Evolutionary conservation across 352 stramenopile genomes (phyloP), one percentile per base, ranked within the genome.

Genomic region (Elongisporangium senticosum): DNA sequence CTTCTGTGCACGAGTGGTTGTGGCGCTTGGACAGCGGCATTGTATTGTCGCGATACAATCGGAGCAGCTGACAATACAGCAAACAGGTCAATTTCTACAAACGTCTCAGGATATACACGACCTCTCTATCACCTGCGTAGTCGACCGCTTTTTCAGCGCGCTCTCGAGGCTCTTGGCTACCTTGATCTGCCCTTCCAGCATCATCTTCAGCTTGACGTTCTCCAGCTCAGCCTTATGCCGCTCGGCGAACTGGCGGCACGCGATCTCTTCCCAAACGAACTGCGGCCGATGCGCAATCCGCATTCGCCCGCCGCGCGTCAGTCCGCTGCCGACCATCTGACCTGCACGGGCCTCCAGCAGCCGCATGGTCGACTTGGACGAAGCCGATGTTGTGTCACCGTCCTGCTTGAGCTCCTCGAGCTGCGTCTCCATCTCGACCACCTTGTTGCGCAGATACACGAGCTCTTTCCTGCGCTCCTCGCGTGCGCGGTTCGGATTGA

Each of bases 191-290:
- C 56, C 71, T 43, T 81, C 63, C 26, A 82, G 62, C 52, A 73
- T 69, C 26, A 76, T 67, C 1, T 63, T 61, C 40, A 86, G 62
- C 56, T 82, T 81, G 1, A 57, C 39, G 51, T 86, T 86, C 57
- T 86, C 69, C 49, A 80, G 55, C 19, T 75, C 65, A 2, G 72
- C 62, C 40, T 70, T 72, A 1, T 64, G 52, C 47, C 70, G 72
- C 33, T 71, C 69, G 15, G 72, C 65, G 20, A 59, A 56, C 51
- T 83, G 73, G 2, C 65, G 59, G 58, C 70, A 74, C 3, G 74
- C 73, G n/a, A 75, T 77, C 0, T 56, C 56, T 53, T 72, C 65
- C 74, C 74, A 84, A 0, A 78, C 11, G 13, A 43, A 43, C 33
- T 43, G 33, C 33, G 33, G 33, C 33, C 33, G 8, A 17, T 43